A percentile compares a stretch with the other conserved stretches of the same genome.
Evolutionary conservation across 495 filamentous ascomycete genomes (phyloP).

Genomic region (Jackrogersella minutella): DNA sequence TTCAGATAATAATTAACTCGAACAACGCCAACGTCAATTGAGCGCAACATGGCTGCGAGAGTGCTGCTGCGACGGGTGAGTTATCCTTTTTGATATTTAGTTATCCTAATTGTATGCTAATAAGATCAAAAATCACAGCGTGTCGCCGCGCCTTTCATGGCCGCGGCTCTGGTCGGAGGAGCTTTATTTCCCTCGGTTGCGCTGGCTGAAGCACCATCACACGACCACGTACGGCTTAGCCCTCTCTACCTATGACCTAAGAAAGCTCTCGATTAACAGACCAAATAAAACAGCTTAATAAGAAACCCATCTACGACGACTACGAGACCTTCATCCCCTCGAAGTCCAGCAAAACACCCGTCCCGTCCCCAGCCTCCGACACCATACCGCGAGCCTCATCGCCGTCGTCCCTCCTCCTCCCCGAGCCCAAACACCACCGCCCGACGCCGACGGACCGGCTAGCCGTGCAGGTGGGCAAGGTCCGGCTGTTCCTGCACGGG

Average conservation of each 20-base stretch:
- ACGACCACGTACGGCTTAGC: slow-evolving; percentile 44
- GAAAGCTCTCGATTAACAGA: slow-evolving; percentile 1
- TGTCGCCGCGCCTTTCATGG: slow-evolving; percentile 58
- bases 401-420: slow-evolving; percentile 21
- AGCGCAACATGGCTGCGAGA: slow-evolving; percentile 60
- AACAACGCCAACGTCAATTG: slow-evolving; percentile 48
- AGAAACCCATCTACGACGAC: slow-evolving; percentile 92
- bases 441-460: slow-evolving; percentile 92
- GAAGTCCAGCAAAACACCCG: slow-evolving; percentile 44
- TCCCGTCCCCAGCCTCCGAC: slow-evolving; percentile 42
- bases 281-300: slow-evolving; percentile 53
- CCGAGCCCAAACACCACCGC: slow-evolving; percentile 51
- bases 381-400: slow-evolving; percentile 40
- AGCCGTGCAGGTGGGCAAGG: slow-evolving; percentile 79
- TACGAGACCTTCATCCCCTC: slow-evolving; percentile 55
- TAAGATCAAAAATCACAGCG: slow-evolving; percentile 32
- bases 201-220: slow-evolving; percentile 55
- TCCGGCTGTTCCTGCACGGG: slow-evolving; percentile 80
- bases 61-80: slow-evolving; percentile 60
- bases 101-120: slow-evolving; percentile 25
- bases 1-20: slow-evolving; percentile 9
- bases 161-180: slow-evolving; percentile 54
- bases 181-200: slow-evolving; percentile 55
- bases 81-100: neutral
- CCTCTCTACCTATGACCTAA: neutral